Evolutionary conservation across 352 stramenopile species (phyloP).

Genomic region (Phytophthora pistaciae): DNA sequence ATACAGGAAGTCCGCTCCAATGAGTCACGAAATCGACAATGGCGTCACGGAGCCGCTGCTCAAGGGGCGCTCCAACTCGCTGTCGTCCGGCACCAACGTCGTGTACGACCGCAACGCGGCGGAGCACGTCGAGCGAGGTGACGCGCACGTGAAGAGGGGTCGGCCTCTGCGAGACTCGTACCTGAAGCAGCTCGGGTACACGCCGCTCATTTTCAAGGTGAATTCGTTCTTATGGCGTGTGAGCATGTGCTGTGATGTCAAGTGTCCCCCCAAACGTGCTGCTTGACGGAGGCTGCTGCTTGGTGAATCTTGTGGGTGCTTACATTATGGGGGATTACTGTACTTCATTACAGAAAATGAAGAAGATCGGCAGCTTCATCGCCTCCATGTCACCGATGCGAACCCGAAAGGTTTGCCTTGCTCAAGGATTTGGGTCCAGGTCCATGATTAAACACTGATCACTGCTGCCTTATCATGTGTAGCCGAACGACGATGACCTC

Average conservation of each 20-base stretch:
- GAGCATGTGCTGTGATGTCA: conserved; percentile 9
- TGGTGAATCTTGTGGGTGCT: conserved; percentile 4
- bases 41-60: conserved; percentile 62
- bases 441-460: not conserved
- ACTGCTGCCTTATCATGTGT: not conserved
- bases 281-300: conserved; percentile 4
- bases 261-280: not conserved
- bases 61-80: conserved; percentile 37
- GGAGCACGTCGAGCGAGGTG: conserved; percentile 17
- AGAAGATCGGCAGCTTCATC: conserved; percentile 78
- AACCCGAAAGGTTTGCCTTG: conserved; percentile 38
- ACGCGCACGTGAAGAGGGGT: conserved; percentile 38
- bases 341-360: conserved; percentile 57
- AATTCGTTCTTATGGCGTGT: conserved; percentile 20
- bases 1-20: conserved; percentile 20
- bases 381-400: conserved; percentile 77
- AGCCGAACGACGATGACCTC: conserved; percentile 52
- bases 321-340: conserved; percentile 4
- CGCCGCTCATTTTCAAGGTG: conserved; percentile 83
- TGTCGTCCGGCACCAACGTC: conserved; percentile 21
- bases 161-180: conserved; percentile 71
- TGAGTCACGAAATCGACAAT: conserved; percentile 33
- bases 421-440: not conserved
- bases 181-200: conserved; percentile 81
- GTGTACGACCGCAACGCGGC: conserved; percentile 23